Evolutionary conservation across 768 basidiomycete genomes (phyloP), one percentile per base, ranked within the genome.

Genomic region (Hygrocybe coccinea): DNA sequence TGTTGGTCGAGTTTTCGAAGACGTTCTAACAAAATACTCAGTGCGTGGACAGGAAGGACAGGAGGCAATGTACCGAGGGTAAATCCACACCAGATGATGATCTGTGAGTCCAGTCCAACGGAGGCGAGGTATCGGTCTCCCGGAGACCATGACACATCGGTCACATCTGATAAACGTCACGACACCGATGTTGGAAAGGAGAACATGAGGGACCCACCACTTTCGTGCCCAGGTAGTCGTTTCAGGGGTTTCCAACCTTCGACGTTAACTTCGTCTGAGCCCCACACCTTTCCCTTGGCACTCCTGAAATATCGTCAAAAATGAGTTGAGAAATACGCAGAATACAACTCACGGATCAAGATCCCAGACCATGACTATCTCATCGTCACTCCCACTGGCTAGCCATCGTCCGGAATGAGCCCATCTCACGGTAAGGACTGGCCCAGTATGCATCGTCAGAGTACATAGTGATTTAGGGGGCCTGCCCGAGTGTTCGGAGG

Each of bases 241-340:
- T 91, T 90, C 65, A 95, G 68, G 4, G 94, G 90, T 66, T 95
- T 97, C 97, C 97, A 99, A 22, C 88, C 91, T 71, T 99, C 97
- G 4, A 97, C 81, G 66, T 99, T 99, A 60, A 95, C 83, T 64
- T 98, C 97, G 60, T 92, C 91, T 19, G 91, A 87, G 10, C 95
- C 95, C 84, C 91, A 97, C 3, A 95, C 85, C 69, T 87, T 91
- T 15, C 94, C 89, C 52, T 83, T 83, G 19, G 89, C 88, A 53
- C 78, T 79, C 22, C 91, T 94, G 64, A 47, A 58, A n/a, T n/a
- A 48, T 44, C 53, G 54, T 54, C 50, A 50, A 24, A 46, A 37
- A 48, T 52, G 39, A 50, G 22, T 12, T 35, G 35, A 45, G 54
- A 52, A 50, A 24, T 36, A 60, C 7, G 15, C 11, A 45, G 22